Base-by-base conservation (phyloP, 345 rosid species). In the Rhodamnia rubescens region DNA sequence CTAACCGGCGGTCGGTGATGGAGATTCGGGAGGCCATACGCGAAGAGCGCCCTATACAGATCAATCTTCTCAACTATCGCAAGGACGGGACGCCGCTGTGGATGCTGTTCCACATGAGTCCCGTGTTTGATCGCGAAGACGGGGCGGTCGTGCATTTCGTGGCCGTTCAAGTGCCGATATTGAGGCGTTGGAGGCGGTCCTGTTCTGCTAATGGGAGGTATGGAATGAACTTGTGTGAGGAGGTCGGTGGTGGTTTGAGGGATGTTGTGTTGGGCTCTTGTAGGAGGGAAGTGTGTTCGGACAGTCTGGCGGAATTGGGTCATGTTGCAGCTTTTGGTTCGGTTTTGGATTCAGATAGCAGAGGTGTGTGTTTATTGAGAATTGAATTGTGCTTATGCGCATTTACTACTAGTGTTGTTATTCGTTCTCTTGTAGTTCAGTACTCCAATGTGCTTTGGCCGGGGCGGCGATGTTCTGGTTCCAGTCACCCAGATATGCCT, bases 41-140 rank as follows among this genome's bases (percentile, higher is more conserved):
- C 9, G 95, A 92, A 83, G 98, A 94, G 94, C 92, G 94, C 84
- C 85, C 90, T 6, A 44, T 92, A 83, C 91, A 93, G 90, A 85
- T 95, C 14, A 92, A 82, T 86, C 83, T 97, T 82, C 88, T 95
- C 94, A 97, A 97, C 89, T 96, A 97, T 53, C 91, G 93, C 20
- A 97, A 94, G 87, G 96, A 95, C 82, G 98, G 98, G 83, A 92
- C 98, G 7, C 96, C 99, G 32, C 94, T 95, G 88, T 96, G 99
- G 99, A 90, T 95, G 92, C 54, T 95, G 92, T 97, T 97, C 87
- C 93, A 88, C 80, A 88, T 96, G 97, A 82, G 82, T 83, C 99
- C 98, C 4, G 92, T 97, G 83, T 96, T 95, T 80, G 88, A 90
- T 56, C 89, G 84, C 86, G 89, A 88, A 22, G 95, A 94, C 36